Base-by-base conservation (phyloP, 2,329 filamentous ascomycete genomes). In the Stagonosporopsis rhizophila region DNA sequence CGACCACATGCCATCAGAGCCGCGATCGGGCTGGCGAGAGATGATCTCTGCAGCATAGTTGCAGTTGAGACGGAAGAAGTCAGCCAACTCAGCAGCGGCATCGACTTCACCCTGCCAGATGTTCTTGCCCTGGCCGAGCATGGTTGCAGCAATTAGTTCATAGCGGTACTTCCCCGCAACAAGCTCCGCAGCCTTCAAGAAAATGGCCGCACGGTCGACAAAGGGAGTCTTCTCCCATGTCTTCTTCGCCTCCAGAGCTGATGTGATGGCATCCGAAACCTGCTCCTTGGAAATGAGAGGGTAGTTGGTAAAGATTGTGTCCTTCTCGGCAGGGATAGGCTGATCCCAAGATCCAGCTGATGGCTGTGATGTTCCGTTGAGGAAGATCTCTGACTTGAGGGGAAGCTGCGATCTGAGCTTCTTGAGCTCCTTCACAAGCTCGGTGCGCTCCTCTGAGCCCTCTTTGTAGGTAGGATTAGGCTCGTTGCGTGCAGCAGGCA, bases 41-140 rank as follows among this genome's bases (percentile, higher is more conserved):
- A 96, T 94, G 47, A 96, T 79, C 76, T 96, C 90, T 78, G 96
- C 89, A 30, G 93, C 94, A 74, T 94, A 97, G 75, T 92, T 87
- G 45, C 96, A 92, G 74, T 94, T 95, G 81, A 96, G 95, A n/a
- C 81, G 78, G 54, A 97, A 83, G 79, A 97, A 97, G 76, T 98
- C 94, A 64, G 86, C 88, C 68, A 96, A 79, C 82, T 98, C 94
- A 19, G 94, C 94, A 19, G 93, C 93, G 39, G 92, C 85, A 77
- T 97, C 94, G 62, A 97, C 96, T 83, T 98, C 94, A 19, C 93
- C 94, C 79, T 98, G 94, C 92, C 92, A 97, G 40, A 91, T 92
- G 76, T 96, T 97, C 85, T 97, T 97, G 69, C 94, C 94, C 79
- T 98, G 94, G 54, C 94, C 94, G 32, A 96, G 82, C 87, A 97